Percentiles rank a stretch among this genome's conserved stretches.
These are phyloP conservation scores for Pleurotus cornucopiae DNA, from an alignment of 768 basidiomycete species.

Conservation along the genomic window DNA sequence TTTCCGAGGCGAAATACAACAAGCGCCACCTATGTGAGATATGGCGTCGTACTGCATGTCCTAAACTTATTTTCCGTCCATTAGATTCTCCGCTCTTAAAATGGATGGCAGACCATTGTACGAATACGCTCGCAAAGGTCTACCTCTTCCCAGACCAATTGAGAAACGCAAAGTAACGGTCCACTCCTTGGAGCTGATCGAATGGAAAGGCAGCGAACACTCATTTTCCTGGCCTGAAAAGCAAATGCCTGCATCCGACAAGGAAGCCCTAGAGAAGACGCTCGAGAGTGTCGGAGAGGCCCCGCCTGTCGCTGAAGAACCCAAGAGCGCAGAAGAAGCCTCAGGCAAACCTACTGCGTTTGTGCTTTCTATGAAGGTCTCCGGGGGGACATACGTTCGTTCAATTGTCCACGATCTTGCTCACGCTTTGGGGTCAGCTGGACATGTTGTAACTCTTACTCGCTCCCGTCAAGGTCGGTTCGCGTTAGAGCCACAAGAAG, in stretches of 20 bases:
- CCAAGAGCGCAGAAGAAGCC: conserved; percentile 26
- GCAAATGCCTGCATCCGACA: conserved; percentile 63
- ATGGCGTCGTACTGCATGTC: not conserved
- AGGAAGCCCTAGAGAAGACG: conserved; percentile 62
- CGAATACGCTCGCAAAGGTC: conserved; percentile 90
- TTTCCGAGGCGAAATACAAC: conserved; percentile 86
- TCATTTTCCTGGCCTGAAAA: conserved; percentile 73
- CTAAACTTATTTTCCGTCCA: conserved; percentile 8
- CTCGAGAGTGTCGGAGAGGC: conserved; percentile 45
- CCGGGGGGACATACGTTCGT: conserved; percentile 95
- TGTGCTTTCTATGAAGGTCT: conserved; percentile 87
- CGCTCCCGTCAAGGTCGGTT: conserved; percentile 90
- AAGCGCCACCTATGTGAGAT: conserved; percentile 87
- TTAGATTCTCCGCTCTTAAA: conserved; percentile 94
- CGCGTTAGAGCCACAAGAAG: conserved; percentile 40
- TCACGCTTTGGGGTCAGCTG: conserved; percentile 77
- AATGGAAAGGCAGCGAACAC: conserved; percentile 80
- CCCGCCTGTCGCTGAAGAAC: conserved; percentile 34
- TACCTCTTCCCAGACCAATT: conserved; percentile 92
- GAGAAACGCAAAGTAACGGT: conserved; percentile 81
- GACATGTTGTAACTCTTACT: conserved; percentile 88
- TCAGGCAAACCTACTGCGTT: conserved; percentile 63
- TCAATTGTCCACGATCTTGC: conserved; percentile 94
- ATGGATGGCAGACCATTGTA: conserved; percentile 97
- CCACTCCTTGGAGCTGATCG: conserved; percentile 71